Evolutionary conservation across 2,329 filamentous ascomycete genomes (phyloP).

Genomic region (Leptographium radiaticola): DNA sequence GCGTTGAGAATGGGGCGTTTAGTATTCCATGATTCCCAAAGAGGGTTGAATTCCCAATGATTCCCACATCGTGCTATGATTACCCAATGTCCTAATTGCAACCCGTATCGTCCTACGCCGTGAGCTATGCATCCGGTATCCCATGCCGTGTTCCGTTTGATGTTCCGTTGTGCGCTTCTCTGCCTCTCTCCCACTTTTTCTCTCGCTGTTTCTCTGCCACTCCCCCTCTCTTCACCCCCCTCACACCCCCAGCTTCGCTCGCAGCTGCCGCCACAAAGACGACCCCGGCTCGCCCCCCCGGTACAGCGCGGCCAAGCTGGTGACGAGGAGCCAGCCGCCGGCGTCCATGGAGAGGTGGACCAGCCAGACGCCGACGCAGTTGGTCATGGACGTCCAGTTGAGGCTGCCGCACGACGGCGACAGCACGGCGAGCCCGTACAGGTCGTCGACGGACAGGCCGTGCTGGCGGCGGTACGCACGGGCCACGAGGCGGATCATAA

Average conservation of each 20-base stretch:
- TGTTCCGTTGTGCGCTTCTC: too few relatives aligned
- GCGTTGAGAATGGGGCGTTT: too few relatives aligned
- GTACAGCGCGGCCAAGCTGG: slow-evolving; percentile 16
- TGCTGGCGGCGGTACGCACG: slow-evolving; percentile 24
- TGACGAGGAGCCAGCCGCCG: slow-evolving; percentile 31
- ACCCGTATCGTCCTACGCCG: too few relatives aligned
- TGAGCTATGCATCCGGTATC: too few relatives aligned
- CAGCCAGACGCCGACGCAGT: slow-evolving; percentile 33
- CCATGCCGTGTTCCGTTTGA: too few relatives aligned
- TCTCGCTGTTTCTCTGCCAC: neutral
- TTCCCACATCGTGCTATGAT: too few relatives aligned
- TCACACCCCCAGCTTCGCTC: slow-evolving; percentile 15
- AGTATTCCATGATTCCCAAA: too few relatives aligned
- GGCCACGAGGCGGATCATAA: slow-evolving; percentile 30
- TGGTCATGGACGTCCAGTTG: slow-evolving; percentile 26
- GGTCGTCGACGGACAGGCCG: slow-evolving; percentile 23
- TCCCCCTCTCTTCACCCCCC: neutral
- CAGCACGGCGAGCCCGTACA: slow-evolving; percentile 25
- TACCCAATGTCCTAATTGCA: too few relatives aligned
- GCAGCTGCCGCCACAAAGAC: slow-evolving; percentile 9
- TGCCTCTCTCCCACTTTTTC: neutral
- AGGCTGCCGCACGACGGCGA: slow-evolving; percentile 17
- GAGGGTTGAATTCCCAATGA: too few relatives aligned
- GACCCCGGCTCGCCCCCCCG: slow-evolving; percentile 6
- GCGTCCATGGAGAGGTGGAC: slow-evolving; percentile 29